phyloP scores from a whole-genome alignment of 202 grass and related monocot species.

The Setaria italica region DNA sequence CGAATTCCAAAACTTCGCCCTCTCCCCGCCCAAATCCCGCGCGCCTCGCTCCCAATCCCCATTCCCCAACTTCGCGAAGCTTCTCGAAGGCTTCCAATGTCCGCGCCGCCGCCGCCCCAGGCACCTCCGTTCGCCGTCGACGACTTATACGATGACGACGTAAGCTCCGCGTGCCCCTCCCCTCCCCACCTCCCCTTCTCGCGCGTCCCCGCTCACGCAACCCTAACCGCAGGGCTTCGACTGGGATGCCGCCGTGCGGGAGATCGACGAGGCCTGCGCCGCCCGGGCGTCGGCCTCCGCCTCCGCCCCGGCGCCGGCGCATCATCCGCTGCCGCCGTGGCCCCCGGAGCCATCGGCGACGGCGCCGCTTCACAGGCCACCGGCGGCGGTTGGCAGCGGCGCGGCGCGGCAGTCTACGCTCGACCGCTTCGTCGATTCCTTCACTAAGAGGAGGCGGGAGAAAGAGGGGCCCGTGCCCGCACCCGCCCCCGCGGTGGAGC shows the following conservation, averaged over 20 bases:
- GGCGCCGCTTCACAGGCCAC: neutral
- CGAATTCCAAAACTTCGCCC: constrained; percentile 11
- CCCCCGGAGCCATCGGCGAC: constrained; percentile 20
- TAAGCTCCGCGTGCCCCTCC: constrained; percentile 34
- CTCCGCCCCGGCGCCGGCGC: neutral
- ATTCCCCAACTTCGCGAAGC: constrained; percentile 27
- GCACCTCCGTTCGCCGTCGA: neutral
- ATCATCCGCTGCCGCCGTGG: neutral
- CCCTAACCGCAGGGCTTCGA: constrained; percentile 67
- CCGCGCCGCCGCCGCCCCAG: constrained; percentile 10
- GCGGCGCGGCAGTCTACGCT: constrained; percentile 71
- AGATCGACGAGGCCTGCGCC: constrained; percentile 69
- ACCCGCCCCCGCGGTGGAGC: neutral
- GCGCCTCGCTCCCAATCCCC: neutral
- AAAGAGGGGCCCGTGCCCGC: constrained; percentile 34
- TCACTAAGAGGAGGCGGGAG: constrained; percentile 50
- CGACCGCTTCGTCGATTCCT: constrained; percentile 65
- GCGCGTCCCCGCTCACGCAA: constrained; percentile 28
- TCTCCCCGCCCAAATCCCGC: constrained; percentile 36
- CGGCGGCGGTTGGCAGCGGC: constrained; percentile 22
- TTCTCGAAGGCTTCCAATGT: constrained; percentile 35
- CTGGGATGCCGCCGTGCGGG: constrained; percentile 77
- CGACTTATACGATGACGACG: constrained; percentile 58
- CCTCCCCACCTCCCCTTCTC: neutral
- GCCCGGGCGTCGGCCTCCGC: constrained; percentile 38